Evolutionary conservation across 257 asterid genomes (phyloP).

Genomic region (Solanum clarkiae): DNA sequence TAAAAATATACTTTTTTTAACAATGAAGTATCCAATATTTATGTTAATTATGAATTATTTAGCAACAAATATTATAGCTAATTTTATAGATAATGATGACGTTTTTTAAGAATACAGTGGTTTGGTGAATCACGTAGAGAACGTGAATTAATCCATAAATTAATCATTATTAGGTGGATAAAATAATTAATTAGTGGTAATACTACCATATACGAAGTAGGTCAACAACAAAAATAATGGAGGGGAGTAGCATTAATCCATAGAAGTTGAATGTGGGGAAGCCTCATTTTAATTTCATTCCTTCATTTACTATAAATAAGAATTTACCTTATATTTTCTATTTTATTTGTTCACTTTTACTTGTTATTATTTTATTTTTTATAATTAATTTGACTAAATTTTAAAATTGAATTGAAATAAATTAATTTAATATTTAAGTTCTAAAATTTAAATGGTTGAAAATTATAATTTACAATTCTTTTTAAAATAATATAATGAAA

Average conservation of each 20-base stretch:
- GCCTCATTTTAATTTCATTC: neutral
- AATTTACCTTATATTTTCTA: neutral
- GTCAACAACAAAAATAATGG: constrained; percentile 4
- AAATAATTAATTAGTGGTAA: neutral
- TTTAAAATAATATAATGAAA: no score
- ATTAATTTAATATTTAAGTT: no score
- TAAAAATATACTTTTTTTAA: no score
- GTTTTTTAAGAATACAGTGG: neutral
- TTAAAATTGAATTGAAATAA: no score
- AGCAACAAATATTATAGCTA: neutral
- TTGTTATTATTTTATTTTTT: no score
- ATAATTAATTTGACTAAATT: no score
- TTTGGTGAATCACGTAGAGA: constrained; percentile 33
- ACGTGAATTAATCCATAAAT: constrained; percentile 17
- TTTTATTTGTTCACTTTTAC: no score
- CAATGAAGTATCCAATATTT: neutral
- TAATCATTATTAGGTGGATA: neutral
- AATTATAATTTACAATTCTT: no score
- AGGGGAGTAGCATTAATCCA: neutral
- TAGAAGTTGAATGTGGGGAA: neutral
- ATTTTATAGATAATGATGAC: neutral
- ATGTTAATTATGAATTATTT: neutral
- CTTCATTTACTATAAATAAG: neutral
- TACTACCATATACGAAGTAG: neutral
- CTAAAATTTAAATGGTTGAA: no score